Base-by-base conservation (phyloP, 2,329 filamentous ascomycete species). In the Stagonosporopsis cucurbitacearum region DNA sequence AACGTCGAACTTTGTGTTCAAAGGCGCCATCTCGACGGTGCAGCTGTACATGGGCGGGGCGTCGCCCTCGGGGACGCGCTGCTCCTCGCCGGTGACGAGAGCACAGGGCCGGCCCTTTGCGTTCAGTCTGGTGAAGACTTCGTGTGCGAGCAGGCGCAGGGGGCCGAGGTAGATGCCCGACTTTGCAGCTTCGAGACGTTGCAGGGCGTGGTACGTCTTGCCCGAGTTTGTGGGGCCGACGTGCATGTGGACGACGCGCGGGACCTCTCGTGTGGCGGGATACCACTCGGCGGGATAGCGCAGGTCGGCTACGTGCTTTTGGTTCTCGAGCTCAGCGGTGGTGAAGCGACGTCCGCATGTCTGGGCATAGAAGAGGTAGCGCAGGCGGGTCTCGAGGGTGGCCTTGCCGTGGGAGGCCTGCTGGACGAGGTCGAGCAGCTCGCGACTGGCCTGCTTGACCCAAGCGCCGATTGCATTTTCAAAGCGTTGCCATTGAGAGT, bases 161-260 rank as follows among this genome's bases (percentile, higher is more conserved):
- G 95, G 95, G 0, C 96, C 95, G 3, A 94, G 92, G 72, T 98
- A 99, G 45, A 96, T 87, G 35, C 95, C 95, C 8, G 81, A 83
- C 26, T 87, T 82, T 2, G 89, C 88, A 45, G 85, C 81, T 72
- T 97, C 91, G 11, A 99, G 82, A 12, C 89, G 87, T 76, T 96
- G 88, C 60, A 99, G 79, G 0, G 95, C 96, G 71, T 92, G 89
- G 72, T 98, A 99, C 0, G 96, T 99, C 81, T 99, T 99, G 54
- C 95, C 95, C 0, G 95, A 98, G 75, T 99, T 99, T 2, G 95
- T 99, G 1, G 95, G 95, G 0, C 95, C 95, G 45, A 99, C 92
- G 68, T 99, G 95, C 19, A 99, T 80, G 78, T 98, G 92, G 36
- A 99, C 84, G 0, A 86, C 94, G 40, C 95, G 84, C 68, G 93